Base-by-base conservation (phyloP, 164 flowering plant genomes). In the Umbilicus rupestris region DNA sequence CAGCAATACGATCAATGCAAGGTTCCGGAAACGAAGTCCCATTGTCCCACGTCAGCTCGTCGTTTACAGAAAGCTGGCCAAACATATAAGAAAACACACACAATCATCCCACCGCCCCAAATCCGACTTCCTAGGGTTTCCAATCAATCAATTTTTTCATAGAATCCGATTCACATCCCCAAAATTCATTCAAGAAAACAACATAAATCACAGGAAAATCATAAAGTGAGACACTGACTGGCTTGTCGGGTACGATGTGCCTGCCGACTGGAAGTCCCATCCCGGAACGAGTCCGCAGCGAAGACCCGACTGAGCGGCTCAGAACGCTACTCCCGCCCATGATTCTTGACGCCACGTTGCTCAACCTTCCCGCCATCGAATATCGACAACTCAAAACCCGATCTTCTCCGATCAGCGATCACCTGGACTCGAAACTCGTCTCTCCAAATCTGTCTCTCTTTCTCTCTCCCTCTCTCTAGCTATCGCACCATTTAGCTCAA, bases 191-290 rank as follows among this genome's bases (percentile, higher is more conserved):
- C 24, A 64, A n/a, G 47, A n/a, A 22, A 35, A 64, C 30, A 20
- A 26, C 39, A 19, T 11, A 28, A 55, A 26, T 42, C 8, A 8
- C 19, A 63, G 29, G 50, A 31, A 45, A 62, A 62, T 24, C 24
- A 24, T 8, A 22, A 24, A 52, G 58, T 3, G 39, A 14, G 15
- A 30, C 9, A 55, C 66, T 70, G 66, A 94, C 96, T 22, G 99
- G 99, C 68, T 85, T 95, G 73, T 89, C 79, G 41, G 97, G 99
- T 73, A 95, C 92, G 81, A 92, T 78, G 86, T 87, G 96, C 67
- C 79, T 88, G 76, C 97, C 99, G 68, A 86, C 94, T 55, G 99
- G 97, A 64, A 88, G 92, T 64, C 99, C 97, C 97, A 95, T 95
- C 71, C 99, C 99, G 65, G 97, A 68, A 59, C 99, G 91, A n/a